These are phyloP conservation scores for Paraphaeosphaeria sporulosa DNA, from an alignment of 2,329 filamentous ascomycete species.

Conservation along the genomic window DNA sequence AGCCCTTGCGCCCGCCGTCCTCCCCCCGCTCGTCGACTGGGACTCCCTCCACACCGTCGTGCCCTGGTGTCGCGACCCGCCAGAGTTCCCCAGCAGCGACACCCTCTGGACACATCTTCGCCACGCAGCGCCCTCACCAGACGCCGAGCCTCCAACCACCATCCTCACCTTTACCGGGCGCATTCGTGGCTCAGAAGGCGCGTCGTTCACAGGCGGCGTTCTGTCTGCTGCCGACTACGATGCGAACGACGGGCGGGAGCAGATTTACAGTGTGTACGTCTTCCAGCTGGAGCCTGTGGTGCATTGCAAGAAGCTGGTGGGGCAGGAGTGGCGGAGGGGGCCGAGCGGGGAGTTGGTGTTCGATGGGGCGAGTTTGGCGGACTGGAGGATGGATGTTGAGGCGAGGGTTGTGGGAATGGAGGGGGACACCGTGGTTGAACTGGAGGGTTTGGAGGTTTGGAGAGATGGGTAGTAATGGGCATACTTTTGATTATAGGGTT, in stretches of 20 bases:
- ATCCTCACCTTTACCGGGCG: background rate
- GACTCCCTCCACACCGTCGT: background rate
- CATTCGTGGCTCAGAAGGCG: background rate
- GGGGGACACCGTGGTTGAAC: background rate
- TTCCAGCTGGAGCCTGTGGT: background rate
- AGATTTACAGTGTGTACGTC: background rate
- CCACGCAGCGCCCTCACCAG: background rate
- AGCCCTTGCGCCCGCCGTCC: background rate
- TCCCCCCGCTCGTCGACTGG: slow-evolving; percentile 4
- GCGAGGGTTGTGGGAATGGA: background rate
- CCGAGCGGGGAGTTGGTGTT: background rate
- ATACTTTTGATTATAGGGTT: too few relatives aligned
- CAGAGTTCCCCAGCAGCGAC: background rate
- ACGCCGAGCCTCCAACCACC: background rate
- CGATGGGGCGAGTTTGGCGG: background rate
- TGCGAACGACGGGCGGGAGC: slow-evolving; percentile 1
- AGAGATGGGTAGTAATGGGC: background rate
- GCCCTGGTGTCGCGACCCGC: background rate
- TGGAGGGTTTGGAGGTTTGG: slow-evolving; percentile 5
- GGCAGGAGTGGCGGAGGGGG: background rate
- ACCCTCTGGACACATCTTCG: slow-evolving; percentile 1
- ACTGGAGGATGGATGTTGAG: background rate
- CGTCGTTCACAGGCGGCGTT: background rate
- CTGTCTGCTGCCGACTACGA: background rate
- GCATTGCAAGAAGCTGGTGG: background rate